These are phyloP conservation scores for Metschnikowia rubicola DNA, from an alignment of 805 yeast genomes.

Conservation along the genomic window DNA sequence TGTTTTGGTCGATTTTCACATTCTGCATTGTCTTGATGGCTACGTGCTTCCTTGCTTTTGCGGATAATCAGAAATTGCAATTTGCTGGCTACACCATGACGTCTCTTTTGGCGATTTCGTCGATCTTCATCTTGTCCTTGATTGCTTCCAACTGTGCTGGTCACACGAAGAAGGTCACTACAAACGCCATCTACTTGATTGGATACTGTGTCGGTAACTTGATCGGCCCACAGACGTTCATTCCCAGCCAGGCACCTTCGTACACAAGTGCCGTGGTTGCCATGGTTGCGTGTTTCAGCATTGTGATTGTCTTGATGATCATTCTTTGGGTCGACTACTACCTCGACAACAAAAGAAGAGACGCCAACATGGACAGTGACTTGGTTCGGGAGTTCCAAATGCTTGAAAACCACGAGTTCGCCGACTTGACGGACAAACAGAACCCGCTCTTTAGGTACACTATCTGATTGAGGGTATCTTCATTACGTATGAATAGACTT, in stretches of 20 bases:
- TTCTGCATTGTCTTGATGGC: conserved; percentile 23
- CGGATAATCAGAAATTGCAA: conserved; percentile 24
- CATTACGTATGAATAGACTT: no score
- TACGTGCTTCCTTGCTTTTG: conserved; percentile 42
- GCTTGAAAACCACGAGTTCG: conserved; percentile 43
- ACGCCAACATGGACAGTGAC: conserved; percentile 19
- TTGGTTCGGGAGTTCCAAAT: conserved; percentile 22
- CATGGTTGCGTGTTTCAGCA: conserved; percentile 35
- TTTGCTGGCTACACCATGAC: conserved; percentile 31
- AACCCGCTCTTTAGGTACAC: conserved; percentile 53
- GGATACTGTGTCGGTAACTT: conserved; percentile 55
- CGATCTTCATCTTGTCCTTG: conserved; percentile 30
- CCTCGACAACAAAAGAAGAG: conserved; percentile 38
- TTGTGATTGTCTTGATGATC: conserved; percentile 25
- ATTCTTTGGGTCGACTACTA: conserved; percentile 25
- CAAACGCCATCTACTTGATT: conserved; percentile 43
- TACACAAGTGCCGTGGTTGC: conserved; percentile 40
- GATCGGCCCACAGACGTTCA: conserved; percentile 53
- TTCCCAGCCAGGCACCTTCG: conserved; percentile 38
- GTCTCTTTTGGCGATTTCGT: conserved; percentile 31
- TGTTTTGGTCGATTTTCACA: conserved; percentile 28
- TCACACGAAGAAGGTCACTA: conserved; percentile 51
- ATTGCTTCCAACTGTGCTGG: conserved; percentile 53
- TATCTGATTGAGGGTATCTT: neutral
- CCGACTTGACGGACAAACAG: conserved; percentile 53